These are phyloP conservation scores for Larix kaempferi DNA, from an alignment of 75 land plant species.

Conservation along the genomic window DNA sequence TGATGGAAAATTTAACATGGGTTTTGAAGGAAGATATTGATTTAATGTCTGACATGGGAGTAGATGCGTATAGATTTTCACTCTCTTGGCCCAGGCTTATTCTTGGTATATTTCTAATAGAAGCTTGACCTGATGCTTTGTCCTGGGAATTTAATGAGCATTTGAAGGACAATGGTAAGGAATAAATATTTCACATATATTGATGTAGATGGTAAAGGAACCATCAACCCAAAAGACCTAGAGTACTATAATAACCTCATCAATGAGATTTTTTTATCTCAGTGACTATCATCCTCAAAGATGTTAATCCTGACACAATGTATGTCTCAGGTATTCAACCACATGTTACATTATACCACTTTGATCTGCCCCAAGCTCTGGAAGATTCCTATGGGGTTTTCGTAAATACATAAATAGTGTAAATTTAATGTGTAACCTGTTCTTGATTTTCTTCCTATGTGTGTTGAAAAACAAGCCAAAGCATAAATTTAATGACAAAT, in stretches of 20 bases:
- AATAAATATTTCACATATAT: neutral
- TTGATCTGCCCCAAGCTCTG: constrained; percentile 43
- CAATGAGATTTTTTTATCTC: constrained; percentile 6
- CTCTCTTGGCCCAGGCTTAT: constrained; percentile 54
- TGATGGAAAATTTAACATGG: neutral
- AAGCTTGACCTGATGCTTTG: neutral
- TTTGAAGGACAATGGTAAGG: neutral
- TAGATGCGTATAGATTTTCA: constrained; percentile 58
- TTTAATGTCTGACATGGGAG: constrained; percentile 27
- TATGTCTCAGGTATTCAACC: constrained; percentile 33
- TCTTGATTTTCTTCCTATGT: neutral
- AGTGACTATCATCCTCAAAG: neutral
- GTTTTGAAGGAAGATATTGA: constrained; percentile 44
- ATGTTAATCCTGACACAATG: neutral
- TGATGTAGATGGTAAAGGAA: constrained; percentile 25
- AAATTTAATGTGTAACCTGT: neutral
- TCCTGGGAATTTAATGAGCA: neutral
- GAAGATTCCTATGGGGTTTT: constrained; percentile 47
- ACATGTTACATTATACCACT: constrained; percentile 36
- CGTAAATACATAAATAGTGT: constrained; percentile 27
- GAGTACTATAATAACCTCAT: constrained; percentile 34
- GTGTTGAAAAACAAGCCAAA: neutral
- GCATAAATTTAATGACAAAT: neutral
- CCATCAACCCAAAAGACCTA: constrained; percentile 21
- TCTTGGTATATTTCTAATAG: constrained; percentile 24